Percentiles rank a stretch among this genome's conserved stretches.
phyloP scores from a whole-genome alignment of 345 rosid species.

The Mallotus nudiflorus region DNA sequence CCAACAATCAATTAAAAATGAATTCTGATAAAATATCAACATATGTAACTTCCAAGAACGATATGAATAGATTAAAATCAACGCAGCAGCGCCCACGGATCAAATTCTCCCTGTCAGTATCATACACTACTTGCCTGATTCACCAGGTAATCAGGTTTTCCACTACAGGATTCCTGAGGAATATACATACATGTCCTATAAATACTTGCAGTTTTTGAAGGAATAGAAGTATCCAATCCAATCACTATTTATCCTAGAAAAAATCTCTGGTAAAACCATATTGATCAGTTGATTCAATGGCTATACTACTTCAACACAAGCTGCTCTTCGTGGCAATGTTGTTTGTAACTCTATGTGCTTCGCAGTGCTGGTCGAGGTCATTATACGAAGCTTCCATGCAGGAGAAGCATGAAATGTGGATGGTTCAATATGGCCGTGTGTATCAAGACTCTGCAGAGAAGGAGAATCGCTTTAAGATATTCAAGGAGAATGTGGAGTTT shows the following conservation, averaged over 20 bases:
- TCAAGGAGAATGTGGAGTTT: constrained; percentile 44
- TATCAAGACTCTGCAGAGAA: constrained; percentile 36
- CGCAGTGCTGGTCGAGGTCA: constrained; percentile 24
- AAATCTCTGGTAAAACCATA: background rate
- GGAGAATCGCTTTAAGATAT: constrained; percentile 33
- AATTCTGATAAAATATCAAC: background rate
- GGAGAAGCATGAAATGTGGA: constrained; percentile 37
- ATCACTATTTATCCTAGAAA: background rate
- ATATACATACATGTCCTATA: background rate
- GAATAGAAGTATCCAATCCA: background rate
- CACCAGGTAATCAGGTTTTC: background rate
- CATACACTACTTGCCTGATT: background rate
- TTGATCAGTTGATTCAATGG: constrained; percentile 9
- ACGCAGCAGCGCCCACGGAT: background rate
- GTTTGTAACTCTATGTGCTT: constrained; percentile 19
- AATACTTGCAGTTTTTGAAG: background rate
- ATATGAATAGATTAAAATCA: background rate
- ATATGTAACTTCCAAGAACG: background rate
- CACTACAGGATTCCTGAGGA: background rate
- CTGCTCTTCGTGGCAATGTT: background rate
- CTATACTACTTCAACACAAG: background rate
- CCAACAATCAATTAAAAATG: background rate
- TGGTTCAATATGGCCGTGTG: constrained; percentile 32
- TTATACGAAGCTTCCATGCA: constrained; percentile 23
- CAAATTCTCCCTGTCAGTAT: background rate